These are phyloP conservation scores for Apiospora malaysiana DNA, from an alignment of 2,329 filamentous ascomycete genomes.

Conservation along the genomic window DNA sequence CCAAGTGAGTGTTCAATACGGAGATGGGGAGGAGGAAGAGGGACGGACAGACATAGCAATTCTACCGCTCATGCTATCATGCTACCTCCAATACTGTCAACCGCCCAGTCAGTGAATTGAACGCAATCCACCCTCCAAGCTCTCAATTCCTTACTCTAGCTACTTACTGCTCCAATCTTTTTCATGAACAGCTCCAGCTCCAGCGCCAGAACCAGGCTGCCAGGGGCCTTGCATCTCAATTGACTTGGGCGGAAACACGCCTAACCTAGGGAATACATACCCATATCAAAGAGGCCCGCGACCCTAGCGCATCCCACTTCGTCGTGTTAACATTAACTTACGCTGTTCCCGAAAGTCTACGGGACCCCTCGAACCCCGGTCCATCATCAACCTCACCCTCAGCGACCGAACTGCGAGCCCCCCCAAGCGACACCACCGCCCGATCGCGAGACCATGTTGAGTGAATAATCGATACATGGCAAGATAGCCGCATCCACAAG, in stretches of 20 bases:
- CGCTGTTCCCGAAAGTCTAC: conserved; percentile 4
- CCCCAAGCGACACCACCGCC: conserved; percentile 4
- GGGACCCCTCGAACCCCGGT: conserved; percentile 15
- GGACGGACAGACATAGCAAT: neutral
- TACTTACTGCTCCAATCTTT: conserved; percentile 7
- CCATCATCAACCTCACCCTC: conserved; percentile 13
- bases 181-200: neutral
- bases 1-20: neutral
- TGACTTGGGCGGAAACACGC: neutral
- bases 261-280: neutral
- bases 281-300: conserved; percentile 13
- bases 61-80: neutral
- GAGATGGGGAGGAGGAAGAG: neutral
- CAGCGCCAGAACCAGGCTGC: neutral
- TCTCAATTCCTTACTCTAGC: neutral
- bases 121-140: neutral
- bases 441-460: conserved; percentile 36
- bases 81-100: neutral
- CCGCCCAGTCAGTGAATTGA: conserved; percentile 4
- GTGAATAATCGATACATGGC: conserved; percentile 37
- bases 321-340: conserved; percentile 15
- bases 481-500: conserved; percentile 41
- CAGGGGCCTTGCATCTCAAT: conserved; percentile 7
- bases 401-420: neutral
- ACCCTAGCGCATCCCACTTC: conserved; percentile 17